Base-by-base conservation (phyloP, 1,139 yeast species). In the Suhomyces kunorum region DNA sequence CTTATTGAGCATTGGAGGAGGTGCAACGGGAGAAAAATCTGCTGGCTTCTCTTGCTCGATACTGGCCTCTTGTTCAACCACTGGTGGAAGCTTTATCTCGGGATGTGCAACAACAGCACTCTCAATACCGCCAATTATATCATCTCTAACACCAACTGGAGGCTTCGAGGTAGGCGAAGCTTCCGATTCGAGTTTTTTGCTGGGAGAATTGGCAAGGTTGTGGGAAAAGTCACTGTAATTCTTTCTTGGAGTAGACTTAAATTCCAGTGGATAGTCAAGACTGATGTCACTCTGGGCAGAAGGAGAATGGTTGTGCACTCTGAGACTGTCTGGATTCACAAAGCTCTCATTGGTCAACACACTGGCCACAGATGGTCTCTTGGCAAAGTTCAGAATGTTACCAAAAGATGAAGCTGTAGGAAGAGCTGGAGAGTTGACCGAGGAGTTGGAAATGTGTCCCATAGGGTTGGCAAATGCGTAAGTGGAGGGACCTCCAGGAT, bases 241-340 rank as follows among this genome's bases (percentile, higher is more conserved):
- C 36, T 50, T 41, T 32, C 40, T 48, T 22, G 61, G 53, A 3
- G 55, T 47, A 5, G 61, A 39, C 44, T 56, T 60, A 39, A 57
- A 58, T 24, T 63, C 67, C 41, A 46, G 53, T 4, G 67, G 68
- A 41, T 59, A 62, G 36, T 63, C 69, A 38, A 61, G 39, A 42
- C 68, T 63, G 13, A 63, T 49, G 37, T 64, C 70, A 49, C 70
- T 64, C 31, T 63, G 68, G 16, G 57, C 48, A 8, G 68, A 59
- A 6, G 68, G 63, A 1, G 68, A 56, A 29, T 53, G 57, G 14
- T 49, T 49, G 28, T 57, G 63, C 6, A 44, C 48, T 19, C 57
- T 41, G n/a, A 53, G 40, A 3, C 41, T 46, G 25, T 48, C 50
- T 8, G 49, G 50, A 32, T 51, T 43, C 3, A 44, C 48, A 42